phyloP scores from a whole-genome alignment of 257 asterid genomes.

The Henckelia pumila region DNA sequence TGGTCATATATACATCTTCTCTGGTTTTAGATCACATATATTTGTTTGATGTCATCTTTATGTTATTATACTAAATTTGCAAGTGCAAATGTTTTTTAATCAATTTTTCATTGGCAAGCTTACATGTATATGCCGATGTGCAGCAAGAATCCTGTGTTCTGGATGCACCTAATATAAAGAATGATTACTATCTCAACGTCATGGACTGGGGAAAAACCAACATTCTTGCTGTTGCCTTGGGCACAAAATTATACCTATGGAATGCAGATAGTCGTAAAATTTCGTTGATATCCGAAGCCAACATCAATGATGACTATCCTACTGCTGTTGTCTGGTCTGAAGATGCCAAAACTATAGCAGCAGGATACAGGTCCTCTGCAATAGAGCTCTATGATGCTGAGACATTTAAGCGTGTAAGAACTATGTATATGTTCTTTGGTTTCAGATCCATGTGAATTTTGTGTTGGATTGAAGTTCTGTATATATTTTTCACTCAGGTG shows the following conservation, averaged over 20 bases:
- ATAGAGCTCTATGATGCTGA: constrained; percentile 61
- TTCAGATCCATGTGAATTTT: constrained; percentile 12
- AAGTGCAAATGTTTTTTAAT: too few relatives aligned
- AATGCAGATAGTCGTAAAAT: constrained; percentile 32
- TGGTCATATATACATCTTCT: background rate
- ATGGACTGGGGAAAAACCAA: constrained; percentile 80
- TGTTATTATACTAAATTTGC: too few relatives aligned
- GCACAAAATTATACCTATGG: constrained; percentile 45
- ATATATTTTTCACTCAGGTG: constrained; percentile 33
- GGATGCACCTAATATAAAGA: constrained; percentile 54
- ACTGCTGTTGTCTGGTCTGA: constrained; percentile 73
- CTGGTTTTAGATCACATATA: background rate
- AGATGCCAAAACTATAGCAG: constrained; percentile 50
- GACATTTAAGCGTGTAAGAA: constrained; percentile 53
- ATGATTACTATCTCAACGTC: constrained; percentile 58
- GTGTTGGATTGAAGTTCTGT: background rate
- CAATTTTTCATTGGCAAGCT: background rate
- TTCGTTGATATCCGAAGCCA: constrained; percentile 30
- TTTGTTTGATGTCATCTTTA: background rate
- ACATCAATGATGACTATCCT: constrained; percentile 35
- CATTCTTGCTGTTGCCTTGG: constrained; percentile 60
- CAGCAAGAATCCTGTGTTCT: constrained; percentile 46
- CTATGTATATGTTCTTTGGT: background rate
- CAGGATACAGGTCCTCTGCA: constrained; percentile 42
- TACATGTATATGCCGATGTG: background rate